phyloP scores from a whole-genome alignment of 192 early-diverging fungal genomes.

The Paraglomus brasilianum region DNA sequence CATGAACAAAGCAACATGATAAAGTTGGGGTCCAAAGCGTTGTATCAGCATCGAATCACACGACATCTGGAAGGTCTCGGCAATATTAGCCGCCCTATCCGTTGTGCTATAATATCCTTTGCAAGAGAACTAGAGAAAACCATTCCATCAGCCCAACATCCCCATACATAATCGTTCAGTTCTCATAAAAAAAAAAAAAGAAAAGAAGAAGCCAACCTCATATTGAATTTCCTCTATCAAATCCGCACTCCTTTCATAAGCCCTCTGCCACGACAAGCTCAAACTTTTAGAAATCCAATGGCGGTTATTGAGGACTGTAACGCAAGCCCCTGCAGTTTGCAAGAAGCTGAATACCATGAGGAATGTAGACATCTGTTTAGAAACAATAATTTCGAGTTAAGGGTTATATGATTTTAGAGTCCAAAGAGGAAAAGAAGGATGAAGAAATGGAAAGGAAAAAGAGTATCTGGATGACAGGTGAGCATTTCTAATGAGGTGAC shows the following conservation, averaged over 20 bases:
- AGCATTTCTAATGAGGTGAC: too few relatives aligned
- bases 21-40: slow-evolving; percentile 9
- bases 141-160: not conserved
- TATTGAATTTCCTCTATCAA: slow-evolving; percentile 9
- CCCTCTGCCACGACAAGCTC: not conserved
- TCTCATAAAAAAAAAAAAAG: not conserved
- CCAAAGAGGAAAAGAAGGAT: not conserved
- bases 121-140: not conserved
- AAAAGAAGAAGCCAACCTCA: not conserved
- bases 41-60: not conserved
- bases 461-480: too few relatives aligned
- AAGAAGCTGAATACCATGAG: not conserved
- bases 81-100: not conserved
- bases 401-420: too few relatives aligned
- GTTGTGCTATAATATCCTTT: not conserved
- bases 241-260: slow-evolving; percentile 1
- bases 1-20: not conserved
- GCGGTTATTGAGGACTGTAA: not conserved
- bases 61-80: not conserved
- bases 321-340: not conserved
- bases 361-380: not conserved
- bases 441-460: not conserved
- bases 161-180: not conserved
- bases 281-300: not conserved
- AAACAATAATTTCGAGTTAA: not conserved